Base-by-base conservation (phyloP, 2,329 filamentous ascomycete genomes). In the Fusarium sp. region DNA sequence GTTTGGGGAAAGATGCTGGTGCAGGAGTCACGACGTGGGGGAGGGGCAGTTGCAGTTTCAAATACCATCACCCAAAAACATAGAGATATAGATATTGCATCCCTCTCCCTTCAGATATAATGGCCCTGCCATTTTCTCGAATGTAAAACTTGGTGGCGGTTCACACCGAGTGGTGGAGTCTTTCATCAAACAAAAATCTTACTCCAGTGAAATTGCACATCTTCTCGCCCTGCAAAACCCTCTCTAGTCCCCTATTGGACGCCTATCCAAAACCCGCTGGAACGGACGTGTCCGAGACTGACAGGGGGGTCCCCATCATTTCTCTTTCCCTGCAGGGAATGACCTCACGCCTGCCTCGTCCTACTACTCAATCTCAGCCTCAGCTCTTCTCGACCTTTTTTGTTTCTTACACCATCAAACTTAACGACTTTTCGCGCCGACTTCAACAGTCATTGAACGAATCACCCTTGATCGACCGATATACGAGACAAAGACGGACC, bases 281-380 rank as follows among this genome's bases (percentile, higher is more conserved):
- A 35, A 62, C 37, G 11, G n/a, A 56, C 68, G 59, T 58, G 65
- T 38, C 34, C 59, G 37, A 40, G 34, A 47, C 22, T 47, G 62
- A 62, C 57, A 75, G 69, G 50, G 71, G 50, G 67, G 34, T 47
- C 63, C 72, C 66, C 66, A 67, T 29, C 22, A 27, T 62, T 52
- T n/a, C 50, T 60, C 42, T 62, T 54, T n/a, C 56, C 22, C 35
- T 50, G 42, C 38, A 62, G 47, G 63, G 71, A 75, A 76, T 68
- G 74, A 75, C 74, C 74, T 76, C 74, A 75, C 74, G 45, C 42
- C 61, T 63, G 50, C 47, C 57, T 47, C 37, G 24, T 27, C 27
- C 35, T 50, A 14, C 24, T 52, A 29, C 47, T 34, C 16, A 59
- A 20, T 50, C 60, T 47, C 40, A 58, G 66, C 45, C 47, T 62